Base-by-base conservation (phyloP, 2,329 filamentous ascomycete genomes). In the Penicillium digitatum region DNA sequence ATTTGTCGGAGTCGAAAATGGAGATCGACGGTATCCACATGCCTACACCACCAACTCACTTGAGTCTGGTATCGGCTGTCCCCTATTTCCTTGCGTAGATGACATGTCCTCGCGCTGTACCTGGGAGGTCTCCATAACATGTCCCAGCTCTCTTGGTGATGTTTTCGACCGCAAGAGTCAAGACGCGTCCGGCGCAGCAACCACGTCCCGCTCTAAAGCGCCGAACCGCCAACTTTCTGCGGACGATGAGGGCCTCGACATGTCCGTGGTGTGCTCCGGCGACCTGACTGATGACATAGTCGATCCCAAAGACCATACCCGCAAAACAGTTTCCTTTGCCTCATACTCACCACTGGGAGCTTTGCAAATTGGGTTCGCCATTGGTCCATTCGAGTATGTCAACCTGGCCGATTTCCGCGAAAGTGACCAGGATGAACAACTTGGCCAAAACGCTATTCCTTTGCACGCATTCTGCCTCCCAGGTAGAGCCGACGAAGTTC, bases 371-470 rank as follows among this genome's bases (percentile, higher is more conserved):
- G 93, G 92, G 5, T 96, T 99, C 71, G 89, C 91, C 2, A 84
- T 97, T 53, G 94, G 95, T 0, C 94, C 95, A 0, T 99, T 99
- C 69, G 91, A 97, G 72, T 88, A 93, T 63, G 87, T 97, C 50
- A 90, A 96, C 68, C 79, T 99, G 5, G 88, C 90, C 2, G 89
- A 93, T 63, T 96, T 90, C 66, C 86, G 95, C 48, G 90, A 92
- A 43, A 90, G 90, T 59, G 90, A 95, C 63, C 90, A 96, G 62
- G 92, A 96, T 67, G 90, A 95, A 64, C 90, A 92, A 70, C 83
- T 99, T 52, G 90, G 90, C 3, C 85, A 88, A 61, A 95, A 90
- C 67, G 91, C 92, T 0, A 84, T 96, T 60, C 91, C 93, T 61
- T 84, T 99, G 3, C 86, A 95, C 65, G 94, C 88, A 7, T 99